Percentiles rank a stretch among this genome's conserved stretches.
Evolutionary conservation across 176 grass and related monocot species (phyloP).

Genomic region (Aegilops tauschii): DNA sequence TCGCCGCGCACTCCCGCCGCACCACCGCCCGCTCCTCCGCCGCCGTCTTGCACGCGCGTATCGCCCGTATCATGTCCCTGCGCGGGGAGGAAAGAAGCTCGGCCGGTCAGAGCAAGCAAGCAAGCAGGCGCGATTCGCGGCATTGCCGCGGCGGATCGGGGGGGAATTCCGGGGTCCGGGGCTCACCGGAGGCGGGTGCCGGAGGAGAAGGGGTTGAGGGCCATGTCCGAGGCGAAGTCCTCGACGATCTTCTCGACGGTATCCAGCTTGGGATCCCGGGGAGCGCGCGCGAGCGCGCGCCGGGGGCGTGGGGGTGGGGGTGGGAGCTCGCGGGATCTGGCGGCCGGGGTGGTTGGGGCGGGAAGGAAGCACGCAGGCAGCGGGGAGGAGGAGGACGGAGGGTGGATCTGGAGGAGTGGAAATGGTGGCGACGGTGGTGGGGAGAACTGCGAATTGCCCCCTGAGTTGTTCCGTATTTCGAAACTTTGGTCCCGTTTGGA

Average conservation of each 20-base stretch:
- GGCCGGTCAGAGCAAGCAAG: neutral
- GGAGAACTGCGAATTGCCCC: conserved; percentile 19
- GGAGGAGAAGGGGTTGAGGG: conserved; percentile 84
- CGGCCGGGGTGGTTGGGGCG: conserved; percentile 35
- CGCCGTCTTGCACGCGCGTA: conserved; percentile 90
- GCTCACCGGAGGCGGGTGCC: conserved; percentile 87
- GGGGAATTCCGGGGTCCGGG: neutral
- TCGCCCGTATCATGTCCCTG: conserved; percentile 99
- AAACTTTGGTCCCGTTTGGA: neutral
- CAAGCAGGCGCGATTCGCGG: too few species aligned
- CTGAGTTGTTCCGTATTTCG: neutral
- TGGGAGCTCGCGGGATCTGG: conserved; percentile 44
- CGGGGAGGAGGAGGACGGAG: conserved; percentile 28
- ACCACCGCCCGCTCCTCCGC: conserved; percentile 97
- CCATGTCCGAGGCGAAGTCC: conserved; percentile 54
- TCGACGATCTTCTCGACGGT: conserved; percentile 57
- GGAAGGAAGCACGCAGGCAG: neutral
- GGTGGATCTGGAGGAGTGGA: conserved; percentile 47
- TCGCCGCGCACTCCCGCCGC: conserved; percentile 89
- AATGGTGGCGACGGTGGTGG: conserved; percentile 19
- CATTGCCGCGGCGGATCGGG: conserved; percentile 16
- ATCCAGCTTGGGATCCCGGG: conserved; percentile 31
- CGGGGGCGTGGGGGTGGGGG: neutral
- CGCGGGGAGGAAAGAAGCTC: neutral
- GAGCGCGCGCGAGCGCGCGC: conserved; percentile 24